Percentiles rank a stretch among this genome's conserved stretches.
Conservation (phyloP, 2,329 filamentous ascomycete genomes). For the Malbranchea zuffiana region DNA sequence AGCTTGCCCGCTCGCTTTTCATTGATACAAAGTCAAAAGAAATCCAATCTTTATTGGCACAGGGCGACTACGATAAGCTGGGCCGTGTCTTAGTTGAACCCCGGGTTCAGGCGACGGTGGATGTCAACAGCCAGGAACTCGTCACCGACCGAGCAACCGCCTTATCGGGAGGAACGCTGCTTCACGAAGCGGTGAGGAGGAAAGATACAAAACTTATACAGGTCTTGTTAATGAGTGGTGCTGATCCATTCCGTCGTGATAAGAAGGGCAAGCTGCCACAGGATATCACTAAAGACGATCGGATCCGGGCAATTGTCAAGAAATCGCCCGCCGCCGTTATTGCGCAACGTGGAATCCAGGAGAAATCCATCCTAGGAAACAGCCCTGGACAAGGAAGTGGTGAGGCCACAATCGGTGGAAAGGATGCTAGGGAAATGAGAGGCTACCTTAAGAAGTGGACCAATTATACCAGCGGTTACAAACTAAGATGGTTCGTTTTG, state of each 20-base stretch:
- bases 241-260: slow-evolving; percentile 89
- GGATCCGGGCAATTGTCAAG: slow-evolving; percentile 78
- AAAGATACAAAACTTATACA: slow-evolving; percentile 82
- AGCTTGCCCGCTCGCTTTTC: slow-evolving; percentile 80
- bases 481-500: slow-evolving; percentile 92
- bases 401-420: slow-evolving; percentile 53
- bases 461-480: slow-evolving; percentile 95
- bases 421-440: slow-evolving; percentile 93
- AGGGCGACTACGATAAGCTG: slow-evolving; percentile 63
- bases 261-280: slow-evolving; percentile 92
- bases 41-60: slow-evolving; percentile 66
- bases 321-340: slow-evolving; percentile 88
- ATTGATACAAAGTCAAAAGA: slow-evolving; percentile 76
- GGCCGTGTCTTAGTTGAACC: slow-evolving; percentile 74
- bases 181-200: slow-evolving; percentile 86
- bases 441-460: slow-evolving; percentile 99
- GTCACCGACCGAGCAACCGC: slow-evolving; percentile 67
- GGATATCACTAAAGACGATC: slow-evolving; percentile 91
- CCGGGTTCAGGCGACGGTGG: slow-evolving; percentile 72
- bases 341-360: slow-evolving; percentile 89
- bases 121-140: slow-evolving; percentile 86
- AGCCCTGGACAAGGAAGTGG: slow-evolving; percentile 44
- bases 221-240: slow-evolving; percentile 80
- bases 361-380: slow-evolving; percentile 86
- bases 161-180: slow-evolving; percentile 75